Percentiles rank a stretch among this genome's conserved stretches.
Evolutionary conservation across 371 early-diverging fungal species (phyloP).

Genomic region (Lichtheimia hyalospora): DNA sequence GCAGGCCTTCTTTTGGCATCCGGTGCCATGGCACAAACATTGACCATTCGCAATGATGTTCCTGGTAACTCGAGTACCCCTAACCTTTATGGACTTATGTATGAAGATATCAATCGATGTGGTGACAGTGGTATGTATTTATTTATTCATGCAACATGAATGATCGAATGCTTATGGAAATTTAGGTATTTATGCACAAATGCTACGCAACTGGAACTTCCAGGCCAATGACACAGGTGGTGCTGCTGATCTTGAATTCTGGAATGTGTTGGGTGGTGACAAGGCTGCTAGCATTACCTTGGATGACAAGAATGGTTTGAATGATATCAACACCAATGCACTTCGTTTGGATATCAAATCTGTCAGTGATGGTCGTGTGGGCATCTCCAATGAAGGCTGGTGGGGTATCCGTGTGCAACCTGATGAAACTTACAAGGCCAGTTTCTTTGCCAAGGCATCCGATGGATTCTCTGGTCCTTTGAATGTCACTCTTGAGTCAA

Average conservation of each 20-base stretch:
- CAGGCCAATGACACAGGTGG: constrained; percentile 17
- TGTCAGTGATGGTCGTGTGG: constrained; percentile 8
- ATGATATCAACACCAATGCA: constrained; percentile 17
- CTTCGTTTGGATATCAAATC: constrained; percentile 20
- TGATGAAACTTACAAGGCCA: constrained; percentile 16
- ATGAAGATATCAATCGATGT: constrained; percentile 26
- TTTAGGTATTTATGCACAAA: constrained; percentile 13
- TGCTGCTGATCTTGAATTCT: constrained; percentile 7
- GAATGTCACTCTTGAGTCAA: constrained; percentile 18
- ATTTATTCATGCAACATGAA: neutral
- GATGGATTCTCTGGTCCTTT: constrained; percentile 15
- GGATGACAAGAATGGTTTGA: constrained; percentile 9
- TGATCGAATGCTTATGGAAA: neutral
- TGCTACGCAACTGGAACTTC: constrained; percentile 25
- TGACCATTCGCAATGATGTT: constrained; percentile 23
- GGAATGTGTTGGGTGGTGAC: constrained; percentile 7
- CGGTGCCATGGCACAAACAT: constrained; percentile 2
- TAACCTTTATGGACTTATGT: constrained; percentile 25
- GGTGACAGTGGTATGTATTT: constrained; percentile 22
- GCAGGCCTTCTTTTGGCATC: neutral
- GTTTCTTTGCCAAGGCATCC: constrained; percentile 17
- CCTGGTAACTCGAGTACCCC: constrained; percentile 23
- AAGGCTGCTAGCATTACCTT: constrained; percentile 1
- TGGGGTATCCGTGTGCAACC: constrained; percentile 21
- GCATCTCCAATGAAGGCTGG: constrained; percentile 25